Evolutionary conservation across 768 basidiomycete genomes (phyloP).

Genomic region (Collybia mongolica): DNA sequence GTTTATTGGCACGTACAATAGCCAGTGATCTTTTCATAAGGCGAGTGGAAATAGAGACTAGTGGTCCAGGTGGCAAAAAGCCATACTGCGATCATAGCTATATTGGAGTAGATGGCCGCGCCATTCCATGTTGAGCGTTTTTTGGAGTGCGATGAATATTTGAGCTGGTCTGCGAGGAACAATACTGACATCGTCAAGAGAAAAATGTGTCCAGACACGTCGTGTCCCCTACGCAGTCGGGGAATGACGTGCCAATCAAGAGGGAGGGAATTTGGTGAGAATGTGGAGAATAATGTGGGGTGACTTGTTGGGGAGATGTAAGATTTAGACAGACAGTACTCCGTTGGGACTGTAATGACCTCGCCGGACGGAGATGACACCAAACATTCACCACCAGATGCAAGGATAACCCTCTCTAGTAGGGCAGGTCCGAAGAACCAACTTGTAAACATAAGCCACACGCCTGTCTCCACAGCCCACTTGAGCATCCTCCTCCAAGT

Average conservation of each 20-base stretch:
- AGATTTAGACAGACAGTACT: constrained; percentile 53
- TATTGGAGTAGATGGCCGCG: constrained; percentile 44
- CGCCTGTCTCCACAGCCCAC: constrained; percentile 56
- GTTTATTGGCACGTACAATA: constrained; percentile 54
- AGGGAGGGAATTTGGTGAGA: constrained; percentile 30
- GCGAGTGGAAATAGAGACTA: constrained; percentile 88
- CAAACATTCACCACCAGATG: constrained; percentile 79
- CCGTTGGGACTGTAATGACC: constrained; percentile 49
- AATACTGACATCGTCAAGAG: constrained; percentile 77
- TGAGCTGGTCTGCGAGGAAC: constrained; percentile 77
- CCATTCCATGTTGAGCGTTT: constrained; percentile 44
- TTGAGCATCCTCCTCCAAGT: constrained; percentile 43
- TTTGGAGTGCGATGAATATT: constrained; percentile 43
- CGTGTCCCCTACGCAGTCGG: constrained; percentile 77
- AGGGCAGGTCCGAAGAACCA: constrained; percentile 92
- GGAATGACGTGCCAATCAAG: constrained; percentile 51
- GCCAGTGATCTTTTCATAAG: constrained; percentile 84
- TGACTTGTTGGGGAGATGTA: constrained; percentile 59
- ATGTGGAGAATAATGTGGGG: constrained; percentile 55
- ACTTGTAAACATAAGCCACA: constrained; percentile 74
- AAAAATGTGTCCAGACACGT: constrained; percentile 93
- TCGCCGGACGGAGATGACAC: constrained; percentile 57
- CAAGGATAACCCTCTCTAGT: constrained; percentile 59
- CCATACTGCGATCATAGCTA: constrained; percentile 59
- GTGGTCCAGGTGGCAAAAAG: constrained; percentile 78